Conservation (phyloP, 176 grass and related monocot species). For the Oryza glumipatula region DNA sequence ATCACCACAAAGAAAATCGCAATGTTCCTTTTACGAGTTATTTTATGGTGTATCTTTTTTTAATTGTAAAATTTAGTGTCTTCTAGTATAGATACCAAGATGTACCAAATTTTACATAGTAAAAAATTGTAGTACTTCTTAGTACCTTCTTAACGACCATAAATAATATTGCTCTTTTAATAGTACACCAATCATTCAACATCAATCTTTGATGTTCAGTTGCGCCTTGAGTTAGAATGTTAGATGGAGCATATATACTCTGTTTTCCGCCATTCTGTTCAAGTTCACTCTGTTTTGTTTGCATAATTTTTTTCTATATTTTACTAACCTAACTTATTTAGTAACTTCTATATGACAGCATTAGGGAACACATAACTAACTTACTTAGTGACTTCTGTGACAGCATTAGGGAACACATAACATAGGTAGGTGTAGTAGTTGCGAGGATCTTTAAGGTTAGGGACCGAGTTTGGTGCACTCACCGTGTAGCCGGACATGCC, state of each 20-base stretch:
- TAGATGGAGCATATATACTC: background rate
- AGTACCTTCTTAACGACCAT: no score
- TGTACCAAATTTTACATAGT: no score
- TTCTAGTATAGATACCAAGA: no score
- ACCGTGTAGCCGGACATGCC: slow-evolving; percentile 93
- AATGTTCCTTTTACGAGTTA: no score
- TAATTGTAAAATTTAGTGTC: no score
- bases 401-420: no score
- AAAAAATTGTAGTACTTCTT: no score
- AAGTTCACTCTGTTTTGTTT: background rate
- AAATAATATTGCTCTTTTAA: background rate
- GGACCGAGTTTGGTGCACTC: background rate
- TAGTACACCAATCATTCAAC: background rate
- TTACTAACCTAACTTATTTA: background rate
- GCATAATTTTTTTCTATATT: background rate
- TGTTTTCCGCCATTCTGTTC: background rate
- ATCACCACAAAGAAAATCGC: no score
- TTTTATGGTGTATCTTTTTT: no score
- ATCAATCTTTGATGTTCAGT: background rate
- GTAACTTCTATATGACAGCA: background rate
- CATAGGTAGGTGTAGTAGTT: no score
- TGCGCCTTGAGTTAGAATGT: background rate
- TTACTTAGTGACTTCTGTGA: background rate
- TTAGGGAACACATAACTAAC: background rate
- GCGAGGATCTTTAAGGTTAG: no score